These are phyloP conservation scores for Ophiosphaerella herpotricha DNA, from an alignment of 2,329 filamentous ascomycete genomes.

Conservation along the genomic window DNA sequence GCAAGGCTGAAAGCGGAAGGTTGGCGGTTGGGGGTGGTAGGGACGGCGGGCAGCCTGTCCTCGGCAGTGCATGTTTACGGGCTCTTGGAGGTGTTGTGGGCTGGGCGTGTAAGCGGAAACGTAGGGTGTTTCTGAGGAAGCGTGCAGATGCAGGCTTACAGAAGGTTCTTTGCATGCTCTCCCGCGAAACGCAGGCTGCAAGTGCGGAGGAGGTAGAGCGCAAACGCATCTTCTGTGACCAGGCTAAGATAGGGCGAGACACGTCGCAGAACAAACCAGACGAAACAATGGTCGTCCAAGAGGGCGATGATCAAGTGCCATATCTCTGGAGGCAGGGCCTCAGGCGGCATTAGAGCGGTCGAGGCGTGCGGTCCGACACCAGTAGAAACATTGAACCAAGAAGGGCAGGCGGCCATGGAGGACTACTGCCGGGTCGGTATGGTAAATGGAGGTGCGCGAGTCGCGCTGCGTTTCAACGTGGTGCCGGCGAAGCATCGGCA, in stretches of 20 bases:
- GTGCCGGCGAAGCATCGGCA: slow-evolving; percentile 26
- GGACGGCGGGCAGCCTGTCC: neutral
- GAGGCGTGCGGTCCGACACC: slow-evolving; percentile 12
- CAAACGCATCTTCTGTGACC: slow-evolving; percentile 23
- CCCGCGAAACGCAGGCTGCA: slow-evolving; percentile 23
- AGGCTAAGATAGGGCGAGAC: slow-evolving; percentile 13
- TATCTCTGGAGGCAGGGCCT: slow-evolving; percentile 20
- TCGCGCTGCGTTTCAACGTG: slow-evolving; percentile 10
- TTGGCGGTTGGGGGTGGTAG: slow-evolving; percentile 7
- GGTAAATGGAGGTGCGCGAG: neutral
- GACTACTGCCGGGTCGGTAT: neutral
- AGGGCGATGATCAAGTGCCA: slow-evolving; percentile 18
- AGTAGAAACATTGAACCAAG: slow-evolving; percentile 12
- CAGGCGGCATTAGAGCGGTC: slow-evolving; percentile 10
- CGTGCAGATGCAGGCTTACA: slow-evolving; percentile 10
- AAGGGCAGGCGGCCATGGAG: slow-evolving; percentile 5
- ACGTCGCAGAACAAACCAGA: slow-evolving; percentile 25
- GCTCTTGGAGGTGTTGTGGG: neutral
- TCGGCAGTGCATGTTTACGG: neutral
- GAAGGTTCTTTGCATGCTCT: slow-evolving; percentile 14
- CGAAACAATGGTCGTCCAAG: slow-evolving; percentile 24
- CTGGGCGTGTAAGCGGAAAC: slow-evolving; percentile 10
- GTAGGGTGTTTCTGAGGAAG: too few relatives aligned
- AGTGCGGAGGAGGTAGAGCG: slow-evolving; percentile 16
- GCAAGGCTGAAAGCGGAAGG: slow-evolving; percentile 23